Conservation (phyloP, 78 protist genomes). For the Dictyostelium intermedium region DNA sequence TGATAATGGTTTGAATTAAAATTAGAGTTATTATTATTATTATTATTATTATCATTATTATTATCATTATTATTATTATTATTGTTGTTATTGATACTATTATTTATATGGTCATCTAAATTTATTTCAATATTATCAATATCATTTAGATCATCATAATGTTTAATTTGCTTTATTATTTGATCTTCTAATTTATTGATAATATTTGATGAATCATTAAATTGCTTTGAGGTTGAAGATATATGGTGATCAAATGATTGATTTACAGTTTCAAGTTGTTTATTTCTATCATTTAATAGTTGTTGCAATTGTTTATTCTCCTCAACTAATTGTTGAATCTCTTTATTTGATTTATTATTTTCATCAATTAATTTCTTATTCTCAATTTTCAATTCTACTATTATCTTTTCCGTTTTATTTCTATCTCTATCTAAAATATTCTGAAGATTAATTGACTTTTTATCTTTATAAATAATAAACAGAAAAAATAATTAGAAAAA, state of each 20-base stretch:
- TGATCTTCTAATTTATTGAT: neutral
- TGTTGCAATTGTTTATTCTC: neutral
- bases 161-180: neutral
- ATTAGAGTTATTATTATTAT: too few species aligned
- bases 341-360: neutral
- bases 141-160: neutral
- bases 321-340: neutral
- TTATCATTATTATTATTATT: neutral
- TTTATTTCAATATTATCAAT: neutral
- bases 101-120: neutral
- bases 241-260: neutral
- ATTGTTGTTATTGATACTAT: neutral
- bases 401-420: neutral
- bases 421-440: neutral
- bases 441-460: neutral
- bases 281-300: neutral
- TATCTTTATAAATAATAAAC: neutral
- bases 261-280: neutral
- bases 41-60: neutral
- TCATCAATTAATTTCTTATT: neutral
- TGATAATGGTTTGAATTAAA: neutral
- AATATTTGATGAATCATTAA: neutral
- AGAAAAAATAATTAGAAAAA: neutral
- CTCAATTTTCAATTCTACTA: neutral
- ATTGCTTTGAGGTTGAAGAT: neutral